phyloP scores from a whole-genome alignment of 305 asterid genomes.

The Solanum chacoense region DNA sequence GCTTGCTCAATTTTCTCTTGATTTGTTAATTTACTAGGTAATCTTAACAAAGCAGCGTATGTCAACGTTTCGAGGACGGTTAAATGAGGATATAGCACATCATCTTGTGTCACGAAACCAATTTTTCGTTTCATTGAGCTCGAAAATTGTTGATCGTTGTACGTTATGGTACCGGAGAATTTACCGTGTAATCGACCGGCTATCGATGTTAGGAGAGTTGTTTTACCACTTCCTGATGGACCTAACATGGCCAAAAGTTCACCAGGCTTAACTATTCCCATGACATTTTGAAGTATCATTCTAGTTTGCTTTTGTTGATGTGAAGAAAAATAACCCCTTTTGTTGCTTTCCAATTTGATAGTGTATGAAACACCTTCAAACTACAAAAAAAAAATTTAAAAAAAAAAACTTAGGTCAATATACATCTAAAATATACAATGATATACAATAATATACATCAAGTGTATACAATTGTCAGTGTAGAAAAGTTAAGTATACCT shows the following conservation, averaged over 20 bases:
- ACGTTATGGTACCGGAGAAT: conserved; percentile 49
- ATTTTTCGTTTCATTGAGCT: conserved; percentile 40
- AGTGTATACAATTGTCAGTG: neutral
- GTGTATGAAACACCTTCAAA: conserved; percentile 71
- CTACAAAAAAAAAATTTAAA: conserved; percentile 16
- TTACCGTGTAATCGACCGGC: conserved; percentile 53
- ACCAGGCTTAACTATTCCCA: conserved; percentile 54
- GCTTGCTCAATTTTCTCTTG: conserved; percentile 50
- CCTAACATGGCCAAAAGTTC: conserved; percentile 83
- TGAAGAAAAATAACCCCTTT: conserved; percentile 21
- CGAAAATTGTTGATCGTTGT: conserved; percentile 49
- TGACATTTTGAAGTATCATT: conserved; percentile 35
- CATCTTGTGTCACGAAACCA: conserved; percentile 80
- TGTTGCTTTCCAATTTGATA: conserved; percentile 18
- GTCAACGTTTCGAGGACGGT: conserved; percentile 70
- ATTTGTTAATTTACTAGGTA: conserved; percentile 35
- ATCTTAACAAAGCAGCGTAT: conserved; percentile 51
- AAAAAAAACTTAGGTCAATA: neutral
- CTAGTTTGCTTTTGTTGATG: conserved; percentile 28
- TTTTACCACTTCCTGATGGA: conserved; percentile 93
- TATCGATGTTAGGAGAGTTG: conserved; percentile 64
- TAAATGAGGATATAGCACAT: conserved; percentile 62
- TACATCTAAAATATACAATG: neutral
- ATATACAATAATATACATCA: neutral
- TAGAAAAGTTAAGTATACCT: conserved; percentile 21